phyloP scores from a whole-genome alignment of 2,329 filamentous ascomycete species.

The Colletotrichum brevisporum region DNA sequence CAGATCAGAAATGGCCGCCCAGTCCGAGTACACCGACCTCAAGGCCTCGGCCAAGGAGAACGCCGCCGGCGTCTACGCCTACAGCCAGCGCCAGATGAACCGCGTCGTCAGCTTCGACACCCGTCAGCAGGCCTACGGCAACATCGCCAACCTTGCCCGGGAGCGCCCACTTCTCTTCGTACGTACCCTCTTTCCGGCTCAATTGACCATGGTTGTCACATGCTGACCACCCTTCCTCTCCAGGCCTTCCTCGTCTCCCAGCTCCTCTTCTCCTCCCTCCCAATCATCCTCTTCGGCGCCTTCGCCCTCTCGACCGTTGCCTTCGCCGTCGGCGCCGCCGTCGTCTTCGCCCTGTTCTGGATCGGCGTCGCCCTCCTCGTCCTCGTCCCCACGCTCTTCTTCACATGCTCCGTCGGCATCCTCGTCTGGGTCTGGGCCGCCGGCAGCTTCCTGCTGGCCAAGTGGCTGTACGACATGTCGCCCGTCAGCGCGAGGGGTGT shows the following conservation, averaged over 20 bases:
- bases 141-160: constrained; percentile 68
- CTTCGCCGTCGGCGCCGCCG: constrained; percentile 72
- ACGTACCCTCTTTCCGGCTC: constrained; percentile 48
- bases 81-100: constrained; percentile 61
- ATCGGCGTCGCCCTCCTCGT: constrained; percentile 76
- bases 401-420: constrained; percentile 73
- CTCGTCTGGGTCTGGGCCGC: constrained; percentile 79
- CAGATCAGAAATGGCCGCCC: constrained; percentile 11
- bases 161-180: constrained; percentile 80
- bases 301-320: constrained; percentile 75
- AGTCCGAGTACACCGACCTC: constrained; percentile 42
- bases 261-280: constrained; percentile 74
- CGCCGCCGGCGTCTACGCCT: constrained; percentile 54
- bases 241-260: constrained; percentile 79
- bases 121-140: constrained; percentile 69
- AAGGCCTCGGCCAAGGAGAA: constrained; percentile 49
- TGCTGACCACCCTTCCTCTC: neutral
- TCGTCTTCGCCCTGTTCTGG: constrained; percentile 78
- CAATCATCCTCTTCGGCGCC: constrained; percentile 76
- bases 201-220: constrained; percentile 31
- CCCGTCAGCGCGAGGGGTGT: constrained; percentile 44
- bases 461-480: constrained; percentile 60
- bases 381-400: constrained; percentile 77
- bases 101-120: constrained; percentile 71
- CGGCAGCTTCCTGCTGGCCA: constrained; percentile 67